These are phyloP conservation scores for Fusarium torulosum DNA, from an alignment of 2,329 filamentous ascomycete species.

Conservation along the genomic window DNA sequence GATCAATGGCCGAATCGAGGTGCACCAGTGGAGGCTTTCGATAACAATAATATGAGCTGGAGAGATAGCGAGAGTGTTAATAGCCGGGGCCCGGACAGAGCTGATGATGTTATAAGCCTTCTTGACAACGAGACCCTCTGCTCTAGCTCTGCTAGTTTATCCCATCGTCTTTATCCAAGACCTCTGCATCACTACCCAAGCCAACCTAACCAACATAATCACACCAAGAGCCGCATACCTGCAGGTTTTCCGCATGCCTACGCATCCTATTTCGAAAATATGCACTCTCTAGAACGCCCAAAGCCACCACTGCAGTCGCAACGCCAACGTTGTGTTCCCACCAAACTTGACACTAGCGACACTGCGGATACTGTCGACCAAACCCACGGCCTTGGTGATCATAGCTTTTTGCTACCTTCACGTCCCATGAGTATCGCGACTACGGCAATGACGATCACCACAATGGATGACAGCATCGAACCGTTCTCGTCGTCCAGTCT, in stretches of 20 bases:
- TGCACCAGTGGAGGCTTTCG: constrained; percentile 29
- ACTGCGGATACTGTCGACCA: constrained; percentile 19
- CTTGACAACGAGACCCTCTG: constrained; percentile 47
- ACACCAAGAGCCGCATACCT: constrained; percentile 29
- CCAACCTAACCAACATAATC: constrained; percentile 25
- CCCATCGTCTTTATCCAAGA: constrained; percentile 35
- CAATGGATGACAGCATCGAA: constrained; percentile 18
- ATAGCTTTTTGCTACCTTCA: constrained; percentile 44
- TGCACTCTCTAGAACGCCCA: constrained; percentile 33
- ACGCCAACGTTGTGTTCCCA: constrained; percentile 27
- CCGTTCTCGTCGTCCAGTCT: constrained; percentile 15
- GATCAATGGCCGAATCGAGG: constrained; percentile 33
- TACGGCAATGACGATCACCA: constrained; percentile 34
- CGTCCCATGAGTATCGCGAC: constrained; percentile 45
- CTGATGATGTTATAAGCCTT: constrained; percentile 47
- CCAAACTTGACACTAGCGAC: constrained; percentile 30
- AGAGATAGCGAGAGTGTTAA: constrained; percentile 32
- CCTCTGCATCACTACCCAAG: constrained; percentile 38
- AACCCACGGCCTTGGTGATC: constrained; percentile 35
- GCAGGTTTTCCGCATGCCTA: constrained; percentile 37
- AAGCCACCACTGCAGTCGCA: constrained; percentile 33
- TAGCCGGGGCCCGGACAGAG: constrained; percentile 31
- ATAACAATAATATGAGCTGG: constrained; percentile 27
- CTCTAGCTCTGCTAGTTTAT: constrained; percentile 40
- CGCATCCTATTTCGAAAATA: constrained; percentile 35